Percentiles rank a stretch among this genome's conserved stretches.
Conservation (phyloP, 805 yeast genomes). For the Zygoascus tannicola region DNA sequence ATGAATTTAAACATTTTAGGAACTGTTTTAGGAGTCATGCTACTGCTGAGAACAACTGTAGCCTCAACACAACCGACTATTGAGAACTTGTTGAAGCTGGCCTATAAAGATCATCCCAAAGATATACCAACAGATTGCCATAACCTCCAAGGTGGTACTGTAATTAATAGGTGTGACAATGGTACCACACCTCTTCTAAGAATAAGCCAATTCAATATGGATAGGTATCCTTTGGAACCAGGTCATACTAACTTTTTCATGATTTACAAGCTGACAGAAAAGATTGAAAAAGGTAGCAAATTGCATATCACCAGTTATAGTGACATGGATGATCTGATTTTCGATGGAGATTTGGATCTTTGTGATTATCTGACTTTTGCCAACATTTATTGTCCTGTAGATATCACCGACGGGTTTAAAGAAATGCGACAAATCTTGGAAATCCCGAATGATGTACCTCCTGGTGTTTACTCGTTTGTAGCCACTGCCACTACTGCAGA, state of each 20-base stretch:
- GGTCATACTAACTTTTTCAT: constrained; percentile 22
- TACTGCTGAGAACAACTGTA: background rate
- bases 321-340: constrained; percentile 11
- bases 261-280: constrained; percentile 15
- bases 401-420: constrained; percentile 6
- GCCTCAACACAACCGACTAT: background rate
- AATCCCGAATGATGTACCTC: constrained; percentile 23
- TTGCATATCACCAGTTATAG: constrained; percentile 18
- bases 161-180: constrained; percentile 8
- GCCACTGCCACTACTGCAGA: constrained; percentile 20
- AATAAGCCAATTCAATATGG: constrained; percentile 16
- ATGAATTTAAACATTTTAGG: too few relatives aligned
- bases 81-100: constrained; percentile 3
- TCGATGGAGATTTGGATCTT: constrained; percentile 18
- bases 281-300: constrained; percentile 18
- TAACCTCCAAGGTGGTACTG: constrained; percentile 9
- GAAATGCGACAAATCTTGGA: constrained; percentile 17
- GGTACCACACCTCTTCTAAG: constrained; percentile 21
- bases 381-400: constrained; percentile 22
- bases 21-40: too few relatives aligned
- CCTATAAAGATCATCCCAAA: background rate
- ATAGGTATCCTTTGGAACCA: constrained; percentile 23
- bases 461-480: constrained; percentile 23
- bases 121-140: constrained; percentile 8
- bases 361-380: constrained; percentile 23